A percentile compares a stretch with the other conserved stretches of the same genome.
Conservation (phyloP, 2,329 filamentous ascomycete genomes). For the Kalaharituber pfeilii region DNA sequence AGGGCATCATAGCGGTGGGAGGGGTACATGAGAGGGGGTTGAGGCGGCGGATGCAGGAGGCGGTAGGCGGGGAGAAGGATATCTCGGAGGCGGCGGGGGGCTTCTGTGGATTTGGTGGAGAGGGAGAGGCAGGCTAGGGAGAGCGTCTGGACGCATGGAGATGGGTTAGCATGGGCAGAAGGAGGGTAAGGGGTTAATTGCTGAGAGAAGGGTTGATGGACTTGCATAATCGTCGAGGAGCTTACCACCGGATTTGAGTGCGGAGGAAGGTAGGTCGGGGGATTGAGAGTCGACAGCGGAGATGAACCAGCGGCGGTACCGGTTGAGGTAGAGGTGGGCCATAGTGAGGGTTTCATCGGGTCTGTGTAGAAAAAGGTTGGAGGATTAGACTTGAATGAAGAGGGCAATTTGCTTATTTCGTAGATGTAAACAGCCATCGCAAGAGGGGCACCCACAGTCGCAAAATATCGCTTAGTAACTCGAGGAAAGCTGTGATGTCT, state of each 20-base stretch:
- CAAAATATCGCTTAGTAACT: not conserved
- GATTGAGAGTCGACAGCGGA: slow-evolving; percentile 20
- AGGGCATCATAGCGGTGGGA: slow-evolving; percentile 25
- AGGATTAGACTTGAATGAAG: not conserved
- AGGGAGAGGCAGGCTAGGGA: slow-evolving; percentile 24
- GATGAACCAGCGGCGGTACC: slow-evolving; percentile 25
- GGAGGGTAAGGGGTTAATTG: not conserved
- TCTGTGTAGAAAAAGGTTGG: not conserved
- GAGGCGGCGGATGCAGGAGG: slow-evolving; percentile 20
- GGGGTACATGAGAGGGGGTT: slow-evolving; percentile 22
- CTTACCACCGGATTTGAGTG: not conserved
- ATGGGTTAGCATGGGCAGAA: slow-evolving; percentile 2
- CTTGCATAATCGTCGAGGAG: no score
- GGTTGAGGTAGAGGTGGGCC: slow-evolving; percentile 25
- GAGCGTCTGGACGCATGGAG: slow-evolving; percentile 20
- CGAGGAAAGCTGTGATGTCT: not conserved
- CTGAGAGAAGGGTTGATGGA: not conserved
- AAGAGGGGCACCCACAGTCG: not conserved
- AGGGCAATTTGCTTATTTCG: not conserved
- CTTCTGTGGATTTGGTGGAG: slow-evolving; percentile 25
- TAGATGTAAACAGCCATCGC: no score
- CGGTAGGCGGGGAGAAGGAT: slow-evolving; percentile 24
- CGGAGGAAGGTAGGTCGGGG: not conserved
- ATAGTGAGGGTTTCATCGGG: slow-evolving; percentile 25
- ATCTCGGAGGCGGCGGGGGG: slow-evolving; percentile 25